A percentile compares a stretch with the other conserved stretches of the same genome.
These are phyloP conservation scores for Lasiodiplodia hormozganensis DNA, from an alignment of 2,329 filamentous ascomycete genomes.

Conservation along the genomic window DNA sequence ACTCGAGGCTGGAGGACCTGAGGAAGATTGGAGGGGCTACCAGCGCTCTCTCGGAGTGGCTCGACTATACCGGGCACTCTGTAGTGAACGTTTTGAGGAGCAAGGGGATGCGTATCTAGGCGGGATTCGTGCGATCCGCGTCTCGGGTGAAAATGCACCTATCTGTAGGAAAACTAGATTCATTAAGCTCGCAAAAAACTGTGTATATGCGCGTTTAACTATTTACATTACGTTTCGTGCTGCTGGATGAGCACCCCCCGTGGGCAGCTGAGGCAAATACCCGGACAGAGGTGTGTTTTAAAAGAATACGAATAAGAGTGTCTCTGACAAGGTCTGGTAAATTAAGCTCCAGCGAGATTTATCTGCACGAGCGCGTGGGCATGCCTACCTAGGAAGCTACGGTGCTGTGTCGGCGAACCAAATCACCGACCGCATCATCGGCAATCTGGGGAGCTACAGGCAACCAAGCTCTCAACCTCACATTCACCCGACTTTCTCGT, in stretches of 20 bases:
- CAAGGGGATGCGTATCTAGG: slow-evolving; percentile 80
- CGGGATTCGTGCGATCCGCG: background rate
- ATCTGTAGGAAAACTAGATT: background rate
- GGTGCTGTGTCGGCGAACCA: slow-evolving; percentile 28
- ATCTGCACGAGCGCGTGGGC: background rate
- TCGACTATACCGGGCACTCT: slow-evolving; percentile 80
- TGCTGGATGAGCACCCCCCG: too few species aligned
- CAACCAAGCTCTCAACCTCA: slow-evolving; percentile 25
- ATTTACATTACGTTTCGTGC: background rate
- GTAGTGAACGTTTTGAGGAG: slow-evolving; percentile 84
- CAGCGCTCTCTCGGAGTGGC: slow-evolving; percentile 73
- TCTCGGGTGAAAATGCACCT: background rate
- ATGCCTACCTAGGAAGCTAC: background rate
- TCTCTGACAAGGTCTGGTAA: too few species aligned
- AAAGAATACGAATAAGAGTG: too few species aligned
- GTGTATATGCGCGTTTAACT: too few species aligned
- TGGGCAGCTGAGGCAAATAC: too few species aligned
- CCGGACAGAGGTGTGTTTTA: too few species aligned
- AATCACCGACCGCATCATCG: slow-evolving; percentile 27
- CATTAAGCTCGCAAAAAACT: too few species aligned
- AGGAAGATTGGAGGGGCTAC: slow-evolving; percentile 67
- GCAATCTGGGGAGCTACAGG: slow-evolving; percentile 27
- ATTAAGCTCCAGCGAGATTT: background rate
- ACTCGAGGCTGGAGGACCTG: slow-evolving; percentile 75
- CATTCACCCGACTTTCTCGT: background rate